Evolutionary conservation across 2,329 filamentous ascomycete genomes (phyloP), one percentile per base, ranked within the genome.

Genomic region (Didymella glomerata): DNA sequence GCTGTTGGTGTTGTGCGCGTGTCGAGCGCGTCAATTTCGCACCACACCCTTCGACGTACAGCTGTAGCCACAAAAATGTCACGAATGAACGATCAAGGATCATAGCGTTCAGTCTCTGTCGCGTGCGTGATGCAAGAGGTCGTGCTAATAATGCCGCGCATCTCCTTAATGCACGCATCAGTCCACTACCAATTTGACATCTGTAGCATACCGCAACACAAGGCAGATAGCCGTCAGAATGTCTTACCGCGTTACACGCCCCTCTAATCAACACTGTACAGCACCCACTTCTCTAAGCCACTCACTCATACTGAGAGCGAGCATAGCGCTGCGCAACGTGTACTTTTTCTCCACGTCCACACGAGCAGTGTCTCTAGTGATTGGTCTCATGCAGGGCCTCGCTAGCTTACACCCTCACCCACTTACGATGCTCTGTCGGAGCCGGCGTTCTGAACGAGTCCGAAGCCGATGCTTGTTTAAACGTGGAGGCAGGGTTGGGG

Each of bases 1-100:
- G 42, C 52, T 63, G 62, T 57, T 61, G 52, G 50, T 63, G 62
- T 56, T 61, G 52, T 62, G 63, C 56, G 61, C 64, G 60, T 52
- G 48, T 52, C 36, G 45, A 44, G 59, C 58, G 64, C 61, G 48
- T 49, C 54, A 54, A 24, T 38, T 49, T 54, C 36, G 54, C 50
- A 48, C 54, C 38, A 56, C 41, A 52, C 30, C 53, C 48, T 18
- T 61, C 48, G 44, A 58, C 18, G 51, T 57, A 50, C 57, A 60
- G 62, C 59, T 59, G 59, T 63, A 69, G 48, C 59, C 60, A 50
- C 47, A 57, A 57, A 57, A 32, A 54, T 24, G 58, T 45, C 14
- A 62, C 45, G 61, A 64, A 64, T 52, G 42, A 52, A 60, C 18
- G 28, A 44, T 55, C 28, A 42, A 42, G 28, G 34, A 50, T 48